Evolutionary conservation across 805 yeast genomes (phyloP).

Genomic region (Myxozyma neglecta): DNA sequence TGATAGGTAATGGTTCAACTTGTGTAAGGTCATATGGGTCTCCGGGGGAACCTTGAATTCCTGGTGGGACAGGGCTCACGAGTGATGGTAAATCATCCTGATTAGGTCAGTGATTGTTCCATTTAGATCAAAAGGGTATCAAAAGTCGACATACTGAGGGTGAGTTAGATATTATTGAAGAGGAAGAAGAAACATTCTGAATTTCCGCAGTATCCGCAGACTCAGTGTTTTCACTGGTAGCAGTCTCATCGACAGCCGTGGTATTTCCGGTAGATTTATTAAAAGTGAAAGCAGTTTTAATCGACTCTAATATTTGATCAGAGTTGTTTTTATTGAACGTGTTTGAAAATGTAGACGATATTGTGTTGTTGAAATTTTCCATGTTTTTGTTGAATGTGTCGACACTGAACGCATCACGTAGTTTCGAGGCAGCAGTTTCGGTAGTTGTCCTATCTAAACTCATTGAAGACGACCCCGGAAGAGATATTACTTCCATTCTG

Average conservation of each 20-base stretch:
- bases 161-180: conserved; percentile 12
- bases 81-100: conserved; percentile 14
- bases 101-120: too few relatives aligned
- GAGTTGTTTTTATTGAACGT: conserved; percentile 8
- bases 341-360: conserved; percentile 4
- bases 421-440: conserved; percentile 14
- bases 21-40: conserved; percentile 30
- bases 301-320: conserved; percentile 13
- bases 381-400: neutral
- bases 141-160: neutral
- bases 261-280: neutral
- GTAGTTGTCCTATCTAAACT: conserved; percentile 1
- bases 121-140: neutral
- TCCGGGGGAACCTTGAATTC: conserved; percentile 23
- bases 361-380: conserved; percentile 3
- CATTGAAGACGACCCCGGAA: conserved; percentile 18
- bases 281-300: conserved; percentile 4
- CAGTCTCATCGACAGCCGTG: neutral
- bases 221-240: neutral
- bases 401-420: conserved; percentile 23
- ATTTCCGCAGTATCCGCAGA: neutral
- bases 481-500: conserved; percentile 20
- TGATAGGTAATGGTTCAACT: conserved; percentile 47
- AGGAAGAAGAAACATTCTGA: conserved; percentile 9
- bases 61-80: conserved; percentile 16